These are phyloP conservation scores for Acephala macrosclerotiorum DNA, from an alignment of 2,329 filamentous ascomycete species.

Conservation along the genomic window DNA sequence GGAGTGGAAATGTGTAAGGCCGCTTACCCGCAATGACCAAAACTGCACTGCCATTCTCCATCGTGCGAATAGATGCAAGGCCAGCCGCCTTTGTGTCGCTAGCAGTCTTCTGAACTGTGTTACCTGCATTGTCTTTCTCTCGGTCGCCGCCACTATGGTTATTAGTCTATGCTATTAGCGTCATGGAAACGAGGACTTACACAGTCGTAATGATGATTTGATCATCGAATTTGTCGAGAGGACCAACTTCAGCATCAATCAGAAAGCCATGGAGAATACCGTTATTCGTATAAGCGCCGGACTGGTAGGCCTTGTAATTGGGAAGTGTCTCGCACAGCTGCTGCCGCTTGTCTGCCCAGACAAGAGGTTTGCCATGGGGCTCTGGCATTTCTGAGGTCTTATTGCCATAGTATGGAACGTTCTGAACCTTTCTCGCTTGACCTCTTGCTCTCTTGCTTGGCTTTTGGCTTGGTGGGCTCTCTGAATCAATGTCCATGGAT, in stretches of 20 bases:
- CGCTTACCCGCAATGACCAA: constrained; percentile 60
- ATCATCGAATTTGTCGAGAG: constrained; percentile 63
- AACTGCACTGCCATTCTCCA: constrained; percentile 56
- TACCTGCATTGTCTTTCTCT: constrained; percentile 51
- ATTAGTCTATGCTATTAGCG: constrained; percentile 22
- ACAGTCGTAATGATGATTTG: constrained; percentile 70
- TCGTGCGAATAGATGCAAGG: constrained; percentile 53
- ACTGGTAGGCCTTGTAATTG: constrained; percentile 68
- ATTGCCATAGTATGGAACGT: constrained; percentile 16
- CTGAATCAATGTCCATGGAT: background rate
- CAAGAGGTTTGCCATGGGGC: constrained; percentile 49
- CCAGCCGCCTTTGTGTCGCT: constrained; percentile 50
- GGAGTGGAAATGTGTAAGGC: too few relatives aligned
- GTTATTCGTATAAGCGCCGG: constrained; percentile 60
- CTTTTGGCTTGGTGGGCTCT: background rate
- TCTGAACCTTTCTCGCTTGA: background rate
- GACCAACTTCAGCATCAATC: constrained; percentile 60
- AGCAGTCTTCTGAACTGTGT: constrained; percentile 55
- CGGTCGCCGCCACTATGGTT: constrained; percentile 60
- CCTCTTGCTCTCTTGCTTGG: background rate
- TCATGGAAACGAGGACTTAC: constrained; percentile 49
- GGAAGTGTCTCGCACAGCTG: constrained; percentile 69
- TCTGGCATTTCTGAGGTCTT: constrained; percentile 32
- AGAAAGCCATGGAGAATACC: constrained; percentile 63
- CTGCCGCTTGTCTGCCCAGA: constrained; percentile 65